Evolutionary conservation across 2,329 filamentous ascomycete genomes (phyloP).

Genomic region (Neonectria sp.): DNA sequence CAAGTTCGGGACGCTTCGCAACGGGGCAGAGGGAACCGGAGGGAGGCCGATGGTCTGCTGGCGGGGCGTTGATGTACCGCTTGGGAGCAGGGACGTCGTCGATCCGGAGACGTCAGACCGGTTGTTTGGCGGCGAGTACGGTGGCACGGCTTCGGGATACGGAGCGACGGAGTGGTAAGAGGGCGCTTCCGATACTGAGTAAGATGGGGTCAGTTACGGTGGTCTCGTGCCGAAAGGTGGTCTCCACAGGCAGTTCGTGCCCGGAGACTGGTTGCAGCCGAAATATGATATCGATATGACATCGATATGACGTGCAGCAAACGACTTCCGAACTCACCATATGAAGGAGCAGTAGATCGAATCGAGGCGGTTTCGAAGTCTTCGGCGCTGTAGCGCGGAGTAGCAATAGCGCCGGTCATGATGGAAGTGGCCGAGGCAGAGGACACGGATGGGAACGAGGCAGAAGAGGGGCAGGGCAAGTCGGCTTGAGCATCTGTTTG

Average conservation of each 20-base stretch:
- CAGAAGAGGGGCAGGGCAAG: constrained; percentile 39
- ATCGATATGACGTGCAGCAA: constrained; percentile 16
- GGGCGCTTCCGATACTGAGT: constrained; percentile 73
- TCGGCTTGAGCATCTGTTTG: constrained; percentile 45
- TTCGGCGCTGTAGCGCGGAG: constrained; percentile 59
- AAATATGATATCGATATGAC: constrained; percentile 19
- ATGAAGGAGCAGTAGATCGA: constrained; percentile 77
- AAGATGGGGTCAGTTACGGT: constrained; percentile 36
- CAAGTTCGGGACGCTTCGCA: constrained; percentile 60
- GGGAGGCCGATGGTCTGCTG: constrained; percentile 63
- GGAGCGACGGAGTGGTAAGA: constrained; percentile 73
- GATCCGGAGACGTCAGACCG: constrained; percentile 33
- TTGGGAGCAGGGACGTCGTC: constrained; percentile 40
- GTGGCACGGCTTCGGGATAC: constrained; percentile 64
- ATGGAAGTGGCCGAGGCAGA: constrained; percentile 36
- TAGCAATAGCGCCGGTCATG: constrained; percentile 51
- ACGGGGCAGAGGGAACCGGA: constrained; percentile 61
- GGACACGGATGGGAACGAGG: constrained; percentile 35
- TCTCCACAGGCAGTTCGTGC: constrained; percentile 23
- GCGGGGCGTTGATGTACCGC: constrained; percentile 46
- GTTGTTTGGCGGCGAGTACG: constrained; percentile 61
- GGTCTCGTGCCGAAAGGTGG: constrained; percentile 35
- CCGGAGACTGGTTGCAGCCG: constrained; percentile 2
- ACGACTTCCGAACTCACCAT: constrained; percentile 63
- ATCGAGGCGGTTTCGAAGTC: constrained; percentile 79